Evolutionary conservation across 2,329 filamentous ascomycete species (phyloP).

Genomic region (Ceratocystis cubensis): DNA sequence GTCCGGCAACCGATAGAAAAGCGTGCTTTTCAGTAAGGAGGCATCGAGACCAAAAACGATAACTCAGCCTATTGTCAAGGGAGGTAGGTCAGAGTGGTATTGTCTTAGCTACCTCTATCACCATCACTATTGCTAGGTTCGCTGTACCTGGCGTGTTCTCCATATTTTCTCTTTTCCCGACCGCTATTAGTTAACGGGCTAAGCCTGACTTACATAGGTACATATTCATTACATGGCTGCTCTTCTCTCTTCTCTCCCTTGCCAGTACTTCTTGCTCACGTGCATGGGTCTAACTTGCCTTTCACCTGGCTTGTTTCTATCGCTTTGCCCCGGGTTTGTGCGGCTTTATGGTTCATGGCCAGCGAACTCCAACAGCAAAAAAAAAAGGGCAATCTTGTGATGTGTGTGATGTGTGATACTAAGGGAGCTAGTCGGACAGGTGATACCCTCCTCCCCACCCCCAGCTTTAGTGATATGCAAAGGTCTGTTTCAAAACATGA

Average conservation of each 20-base stretch:
- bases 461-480: neutral
- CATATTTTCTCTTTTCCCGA: neutral
- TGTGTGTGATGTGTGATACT: neutral
- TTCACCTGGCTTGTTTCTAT: neutral
- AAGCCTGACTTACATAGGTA: neutral
- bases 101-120: too few species aligned
- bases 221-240: neutral
- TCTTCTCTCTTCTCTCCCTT: neutral
- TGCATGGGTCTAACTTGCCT: neutral
- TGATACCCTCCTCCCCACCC: neutral
- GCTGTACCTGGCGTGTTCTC: neutral
- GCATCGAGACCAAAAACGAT: neutral
- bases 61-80: neutral
- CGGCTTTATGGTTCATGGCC: neutral
- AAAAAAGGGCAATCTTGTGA: neutral
- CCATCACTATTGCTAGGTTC: neutral
- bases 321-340: constrained; percentile 1
- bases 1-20: neutral
- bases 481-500: neutral
- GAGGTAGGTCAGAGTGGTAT: neutral
- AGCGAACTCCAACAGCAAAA: neutral
- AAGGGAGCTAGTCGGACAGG: neutral
- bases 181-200: neutral
- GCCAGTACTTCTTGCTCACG: neutral
- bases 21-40: neutral